Evolutionary conservation across 768 basidiomycete species (phyloP), one percentile per base, ranked within the genome.

Genomic region (Floccularia luteovirens): DNA sequence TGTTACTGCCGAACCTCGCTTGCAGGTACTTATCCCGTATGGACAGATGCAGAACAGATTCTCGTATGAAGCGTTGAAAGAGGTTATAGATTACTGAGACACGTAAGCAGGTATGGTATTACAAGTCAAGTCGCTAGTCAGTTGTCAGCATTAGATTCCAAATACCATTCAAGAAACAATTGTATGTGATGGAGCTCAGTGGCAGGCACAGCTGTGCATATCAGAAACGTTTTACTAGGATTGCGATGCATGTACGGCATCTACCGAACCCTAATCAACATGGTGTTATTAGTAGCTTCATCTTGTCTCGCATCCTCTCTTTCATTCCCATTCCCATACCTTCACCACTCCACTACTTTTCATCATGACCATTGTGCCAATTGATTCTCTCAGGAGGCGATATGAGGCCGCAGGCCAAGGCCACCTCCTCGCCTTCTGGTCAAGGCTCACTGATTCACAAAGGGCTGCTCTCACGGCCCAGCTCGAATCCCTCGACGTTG

Each of bases 351-450:
- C n/a, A 42, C 8, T 39, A 25, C 10, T 19, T 13, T 27, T 21
- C 24, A 21, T 14, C 24, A 42, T 46, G 31, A 52, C 53, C 58
- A 63, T 50, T 62, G 81, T 84, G 78, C 60, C 78, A 46, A 62
- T 68, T 59, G 74, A 79, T 55, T 51, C 63, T 44, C 71, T 78
- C 53, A 75, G 67, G 48, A 51, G 71, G 43, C 76, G 72, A 48
- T 97, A 89, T 65, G 67, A 82, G 46, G 67, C 75, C 35, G 90
- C 91, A 35, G 81, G 78, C 42, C 96, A 99, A 68, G 80, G 62
- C 45, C 96, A 98, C 57, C 76, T 98, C 54, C 75, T 97, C 61
- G 70, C 79, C 24, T 96, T 94, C 69, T 96, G 82, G 82, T 67
- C 79, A 42, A 66, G 69, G 25, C 80, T 98, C 43, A 62, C 76